Conservation (phyloP, 441 rosid species). For the Jatropha multifida region DNA sequence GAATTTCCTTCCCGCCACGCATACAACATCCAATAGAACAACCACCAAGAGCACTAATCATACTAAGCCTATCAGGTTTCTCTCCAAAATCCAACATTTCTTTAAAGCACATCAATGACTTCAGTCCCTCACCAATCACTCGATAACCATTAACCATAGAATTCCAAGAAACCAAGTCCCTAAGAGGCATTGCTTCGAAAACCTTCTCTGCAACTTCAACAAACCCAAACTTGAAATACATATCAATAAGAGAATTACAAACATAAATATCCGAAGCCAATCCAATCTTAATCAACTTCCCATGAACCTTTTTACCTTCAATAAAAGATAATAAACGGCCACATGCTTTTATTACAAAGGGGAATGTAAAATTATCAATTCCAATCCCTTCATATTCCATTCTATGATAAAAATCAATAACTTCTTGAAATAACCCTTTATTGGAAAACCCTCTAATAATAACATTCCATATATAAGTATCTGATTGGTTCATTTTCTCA, state of each 20-base stretch:
- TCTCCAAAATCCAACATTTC: constrained; percentile 42
- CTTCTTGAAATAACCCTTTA: constrained; percentile 44
- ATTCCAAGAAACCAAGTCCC: constrained; percentile 64
- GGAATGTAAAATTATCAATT: constrained; percentile 56
- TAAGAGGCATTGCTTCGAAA: constrained; percentile 51
- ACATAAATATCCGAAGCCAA: constrained; percentile 55
- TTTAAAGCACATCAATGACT: constrained; percentile 45
- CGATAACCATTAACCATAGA: constrained; percentile 55
- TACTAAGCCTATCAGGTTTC: constrained; percentile 55
- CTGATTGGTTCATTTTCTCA: constrained; percentile 54
- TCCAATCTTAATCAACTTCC: constrained; percentile 50
- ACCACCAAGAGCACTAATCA: constrained; percentile 49
- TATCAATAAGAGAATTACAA: constrained; percentile 51
- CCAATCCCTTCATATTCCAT: constrained; percentile 51
- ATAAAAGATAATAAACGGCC: constrained; percentile 32
- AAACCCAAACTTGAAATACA: constrained; percentile 55
- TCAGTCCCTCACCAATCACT: constrained; percentile 39
- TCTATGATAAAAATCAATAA: constrained; percentile 37
- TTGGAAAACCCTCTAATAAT: constrained; percentile 53
- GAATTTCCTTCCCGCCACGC: constrained; percentile 55
- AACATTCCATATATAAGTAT: constrained; percentile 55
- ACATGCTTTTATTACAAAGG: constrained; percentile 67
- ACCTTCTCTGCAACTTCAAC: constrained; percentile 47
- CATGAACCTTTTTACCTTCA: constrained; percentile 56
- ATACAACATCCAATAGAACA: constrained; percentile 45